phyloP scores from a whole-genome alignment of 2,329 filamentous ascomycete genomes.

The Hymenoscyphus fraxineus region DNA sequence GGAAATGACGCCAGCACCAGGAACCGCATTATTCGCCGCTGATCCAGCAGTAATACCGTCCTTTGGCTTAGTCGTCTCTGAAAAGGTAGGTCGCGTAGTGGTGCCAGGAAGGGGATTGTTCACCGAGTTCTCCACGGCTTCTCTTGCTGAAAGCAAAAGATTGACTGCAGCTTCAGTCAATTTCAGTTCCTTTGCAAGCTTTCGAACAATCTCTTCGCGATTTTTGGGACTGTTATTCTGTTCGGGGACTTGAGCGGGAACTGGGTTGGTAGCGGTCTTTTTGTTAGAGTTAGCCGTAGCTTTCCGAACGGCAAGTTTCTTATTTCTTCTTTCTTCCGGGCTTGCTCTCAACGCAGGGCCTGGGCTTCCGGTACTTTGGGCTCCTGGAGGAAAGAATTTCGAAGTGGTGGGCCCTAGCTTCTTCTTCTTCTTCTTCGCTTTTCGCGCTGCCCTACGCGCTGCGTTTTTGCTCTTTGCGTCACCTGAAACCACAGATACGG shows the following conservation, averaged over 20 bases:
- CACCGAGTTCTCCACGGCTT: neutral
- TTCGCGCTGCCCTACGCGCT: neutral
- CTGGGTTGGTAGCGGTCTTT: neutral
- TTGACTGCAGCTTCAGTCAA: neutral
- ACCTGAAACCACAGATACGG: neutral
- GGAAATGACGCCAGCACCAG: neutral
- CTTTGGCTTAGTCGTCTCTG: neutral
- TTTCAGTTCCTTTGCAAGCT: neutral
- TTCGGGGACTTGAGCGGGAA: neutral
- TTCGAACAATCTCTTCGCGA: neutral
- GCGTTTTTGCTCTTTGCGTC: neutral
- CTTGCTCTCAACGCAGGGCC: neutral
- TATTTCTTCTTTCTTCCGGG: neutral
- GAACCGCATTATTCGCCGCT: neutral
- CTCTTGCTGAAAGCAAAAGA: neutral
- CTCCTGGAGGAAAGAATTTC: neutral
- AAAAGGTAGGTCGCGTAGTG: neutral
- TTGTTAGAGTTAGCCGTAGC: neutral
- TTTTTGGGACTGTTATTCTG: neutral
- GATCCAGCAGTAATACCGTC: neutral
- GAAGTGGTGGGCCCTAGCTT: neutral
- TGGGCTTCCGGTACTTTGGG: neutral
- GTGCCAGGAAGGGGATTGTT: neutral
- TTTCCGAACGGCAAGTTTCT: conserved; percentile 1
- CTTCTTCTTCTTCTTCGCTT: conserved; percentile 5